These are phyloP conservation scores for Rhynchospora pubera DNA, from an alignment of 176 grass and related monocot species.

Conservation along the genomic window DNA sequence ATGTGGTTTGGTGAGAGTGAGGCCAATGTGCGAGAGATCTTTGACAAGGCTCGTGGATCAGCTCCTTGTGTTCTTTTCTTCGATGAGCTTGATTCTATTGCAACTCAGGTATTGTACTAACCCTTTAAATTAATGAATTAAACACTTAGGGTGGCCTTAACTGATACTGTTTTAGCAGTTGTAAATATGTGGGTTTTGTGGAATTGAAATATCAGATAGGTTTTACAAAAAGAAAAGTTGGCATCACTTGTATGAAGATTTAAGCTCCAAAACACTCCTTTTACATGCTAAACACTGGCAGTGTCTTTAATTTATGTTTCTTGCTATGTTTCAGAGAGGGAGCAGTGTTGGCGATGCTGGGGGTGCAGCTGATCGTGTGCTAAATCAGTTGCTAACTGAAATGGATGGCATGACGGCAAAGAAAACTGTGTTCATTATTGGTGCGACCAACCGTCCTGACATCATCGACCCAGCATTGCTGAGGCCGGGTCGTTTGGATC, in stretches of 20 bases:
- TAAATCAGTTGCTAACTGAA: conserved; percentile 78
- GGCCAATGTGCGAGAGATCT: conserved; percentile 76
- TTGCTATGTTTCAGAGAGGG: conserved; percentile 44
- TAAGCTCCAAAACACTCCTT: background rate
- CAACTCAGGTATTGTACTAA: conserved; percentile 50
- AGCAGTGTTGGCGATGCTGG: conserved; percentile 68
- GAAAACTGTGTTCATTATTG: conserved; percentile 83
- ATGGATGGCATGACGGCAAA: conserved; percentile 87
- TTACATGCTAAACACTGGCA: background rate
- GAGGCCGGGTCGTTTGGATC: conserved; percentile 65
- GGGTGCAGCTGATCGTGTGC: conserved; percentile 66
- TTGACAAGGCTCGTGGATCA: conserved; percentile 65
- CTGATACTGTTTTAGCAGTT: background rate
- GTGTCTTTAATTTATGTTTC: background rate
- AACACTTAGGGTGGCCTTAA: background rate
- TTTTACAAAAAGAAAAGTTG: background rate
- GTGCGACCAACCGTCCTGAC: conserved; percentile 76
- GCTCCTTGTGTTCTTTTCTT: conserved; percentile 81
- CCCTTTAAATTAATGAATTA: background rate
- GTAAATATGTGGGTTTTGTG: background rate
- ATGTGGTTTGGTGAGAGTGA: conserved; percentile 99
- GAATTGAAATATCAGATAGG: background rate
- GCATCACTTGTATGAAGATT: background rate
- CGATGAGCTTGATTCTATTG: conserved; percentile 75
- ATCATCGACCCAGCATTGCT: conserved; percentile 77